A percentile compares a stretch with the other conserved stretches of the same genome.
Conservation (phyloP, 164 flowering plant species). For the Vitis rupestris region DNA sequence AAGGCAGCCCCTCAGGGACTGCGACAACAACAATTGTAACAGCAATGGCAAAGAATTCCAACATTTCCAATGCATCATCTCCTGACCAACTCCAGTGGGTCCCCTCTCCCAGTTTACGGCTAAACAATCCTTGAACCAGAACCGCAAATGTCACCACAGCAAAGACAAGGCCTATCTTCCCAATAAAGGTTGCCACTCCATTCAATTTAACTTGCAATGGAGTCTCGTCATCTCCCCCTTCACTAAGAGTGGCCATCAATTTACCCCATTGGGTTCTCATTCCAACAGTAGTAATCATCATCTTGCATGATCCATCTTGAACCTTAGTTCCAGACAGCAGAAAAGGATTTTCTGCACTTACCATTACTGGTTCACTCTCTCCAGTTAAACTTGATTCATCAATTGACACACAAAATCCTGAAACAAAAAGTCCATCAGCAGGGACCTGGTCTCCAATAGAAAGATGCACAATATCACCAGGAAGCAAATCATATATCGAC, state of each 20-base stretch:
- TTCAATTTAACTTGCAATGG: slow-evolving; percentile 83
- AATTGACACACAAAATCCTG: slow-evolving; percentile 66
- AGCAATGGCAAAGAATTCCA: slow-evolving; percentile 76
- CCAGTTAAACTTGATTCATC: slow-evolving; percentile 84
- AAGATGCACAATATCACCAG: slow-evolving; percentile 84
- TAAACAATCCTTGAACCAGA: slow-evolving; percentile 56
- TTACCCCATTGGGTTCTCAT: slow-evolving; percentile 96
- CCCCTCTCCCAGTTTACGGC: slow-evolving; percentile 46
- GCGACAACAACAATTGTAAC: slow-evolving; percentile 87
- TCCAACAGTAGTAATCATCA: slow-evolving; percentile 78
- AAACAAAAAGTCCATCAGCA: slow-evolving; percentile 76
- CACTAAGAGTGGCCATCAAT: slow-evolving; percentile 78
- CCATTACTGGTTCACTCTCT: slow-evolving; percentile 75
- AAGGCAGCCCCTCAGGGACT: slow-evolving; percentile 81
- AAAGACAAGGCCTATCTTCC: slow-evolving; percentile 77
- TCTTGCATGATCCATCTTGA: slow-evolving; percentile 79
- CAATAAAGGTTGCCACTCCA: slow-evolving; percentile 86
- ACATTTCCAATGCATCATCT: slow-evolving; percentile 59
- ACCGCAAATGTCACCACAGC: slow-evolving; percentile 81
- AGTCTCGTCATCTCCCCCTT: slow-evolving; percentile 90
- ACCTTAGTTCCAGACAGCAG: slow-evolving; percentile 79
- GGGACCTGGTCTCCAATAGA: slow-evolving; percentile 84
- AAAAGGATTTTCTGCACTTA: slow-evolving; percentile 52
- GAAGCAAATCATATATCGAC: slow-evolving; percentile 67
- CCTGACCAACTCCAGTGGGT: slow-evolving; percentile 59